A percentile compares a stretch with the other conserved stretches of the same genome.
Evolutionary conservation across 441 rosid species (phyloP).

Genomic region (Euphorbia celastroides): DNA sequence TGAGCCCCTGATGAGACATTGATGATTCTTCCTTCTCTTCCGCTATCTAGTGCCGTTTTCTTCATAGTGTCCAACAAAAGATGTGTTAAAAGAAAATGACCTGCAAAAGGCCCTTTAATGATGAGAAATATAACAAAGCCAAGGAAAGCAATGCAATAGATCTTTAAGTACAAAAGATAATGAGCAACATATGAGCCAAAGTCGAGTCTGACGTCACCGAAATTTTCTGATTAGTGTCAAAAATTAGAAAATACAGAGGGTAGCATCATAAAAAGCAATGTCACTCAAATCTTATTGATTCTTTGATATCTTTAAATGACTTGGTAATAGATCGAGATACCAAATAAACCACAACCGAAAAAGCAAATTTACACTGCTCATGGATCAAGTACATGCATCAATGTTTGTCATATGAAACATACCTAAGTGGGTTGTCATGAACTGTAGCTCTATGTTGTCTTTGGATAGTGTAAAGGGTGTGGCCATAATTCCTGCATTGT

Average conservation of each 20-base stretch:
- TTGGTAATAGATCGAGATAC: background rate
- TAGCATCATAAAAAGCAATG: background rate
- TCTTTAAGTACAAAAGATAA: background rate
- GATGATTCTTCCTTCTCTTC: too few relatives aligned
- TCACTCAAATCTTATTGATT: background rate
- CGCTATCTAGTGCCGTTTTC: too few relatives aligned
- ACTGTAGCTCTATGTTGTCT: conserved; percentile 57
- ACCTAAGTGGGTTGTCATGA: conserved; percentile 69
- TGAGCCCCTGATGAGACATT: too few relatives aligned
- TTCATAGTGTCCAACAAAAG: too few relatives aligned
- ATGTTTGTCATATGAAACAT: conserved; percentile 3
- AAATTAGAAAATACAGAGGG: background rate
- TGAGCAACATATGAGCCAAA: background rate
- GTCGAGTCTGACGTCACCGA: background rate
- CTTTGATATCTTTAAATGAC: background rate
- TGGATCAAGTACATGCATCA: conserved; percentile 1
- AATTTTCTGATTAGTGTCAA: background rate
- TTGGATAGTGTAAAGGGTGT: conserved; percentile 51
- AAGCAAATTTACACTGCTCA: background rate
- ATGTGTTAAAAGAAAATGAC: too few relatives aligned
- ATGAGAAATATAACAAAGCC: too few relatives aligned
- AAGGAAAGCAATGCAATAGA: background rate
- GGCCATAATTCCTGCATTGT: conserved; percentile 68
- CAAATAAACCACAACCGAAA: background rate
- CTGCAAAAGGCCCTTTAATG: too few relatives aligned